phyloP scores from a whole-genome alignment of 2,329 filamentous ascomycete species.

The Diaporthe destruens region DNA sequence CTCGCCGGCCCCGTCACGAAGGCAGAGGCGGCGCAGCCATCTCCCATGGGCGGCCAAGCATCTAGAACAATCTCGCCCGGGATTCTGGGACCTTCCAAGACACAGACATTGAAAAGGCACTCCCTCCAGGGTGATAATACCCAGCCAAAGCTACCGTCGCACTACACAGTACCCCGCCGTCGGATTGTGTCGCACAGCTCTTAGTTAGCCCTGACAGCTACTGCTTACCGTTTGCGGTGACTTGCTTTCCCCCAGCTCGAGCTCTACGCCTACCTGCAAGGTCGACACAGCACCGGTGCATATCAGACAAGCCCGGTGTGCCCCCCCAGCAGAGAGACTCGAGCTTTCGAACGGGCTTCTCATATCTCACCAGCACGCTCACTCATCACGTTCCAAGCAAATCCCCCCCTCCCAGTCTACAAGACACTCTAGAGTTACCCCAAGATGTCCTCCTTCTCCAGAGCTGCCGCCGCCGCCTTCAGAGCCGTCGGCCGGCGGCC shows the following conservation, averaged over 20 bases:
- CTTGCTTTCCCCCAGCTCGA: background rate
- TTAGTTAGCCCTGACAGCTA: slow-evolving; percentile 6
- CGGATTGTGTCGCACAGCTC: slow-evolving; percentile 1
- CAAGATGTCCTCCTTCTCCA: slow-evolving; percentile 33
- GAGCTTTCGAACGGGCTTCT: slow-evolving; percentile 2
- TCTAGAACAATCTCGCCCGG: slow-evolving; percentile 36
- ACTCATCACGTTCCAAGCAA: background rate
- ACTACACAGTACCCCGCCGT: slow-evolving; percentile 28
- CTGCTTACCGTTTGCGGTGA: background rate
- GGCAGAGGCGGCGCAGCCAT: background rate
- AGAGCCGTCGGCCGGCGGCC: slow-evolving; percentile 21
- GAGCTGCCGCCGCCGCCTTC: slow-evolving; percentile 29
- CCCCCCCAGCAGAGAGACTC: background rate
- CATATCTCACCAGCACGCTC: background rate
- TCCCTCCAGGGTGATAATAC: background rate
- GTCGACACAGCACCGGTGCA: slow-evolving; percentile 31
- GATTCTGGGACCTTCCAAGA: slow-evolving; percentile 4
- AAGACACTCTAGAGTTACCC: background rate
- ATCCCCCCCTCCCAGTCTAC: background rate
- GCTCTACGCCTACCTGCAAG: slow-evolving; percentile 3
- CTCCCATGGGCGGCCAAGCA: background rate
- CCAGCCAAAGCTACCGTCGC: background rate
- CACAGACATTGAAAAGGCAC: slow-evolving; percentile 18
- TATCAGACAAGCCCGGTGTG: slow-evolving; percentile 4
- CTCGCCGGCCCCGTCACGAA: slow-evolving; percentile 8